These are phyloP conservation scores for Herpetomonas muscarum DNA, from an alignment of 208 protist genomes.

Conservation along the genomic window DNA sequence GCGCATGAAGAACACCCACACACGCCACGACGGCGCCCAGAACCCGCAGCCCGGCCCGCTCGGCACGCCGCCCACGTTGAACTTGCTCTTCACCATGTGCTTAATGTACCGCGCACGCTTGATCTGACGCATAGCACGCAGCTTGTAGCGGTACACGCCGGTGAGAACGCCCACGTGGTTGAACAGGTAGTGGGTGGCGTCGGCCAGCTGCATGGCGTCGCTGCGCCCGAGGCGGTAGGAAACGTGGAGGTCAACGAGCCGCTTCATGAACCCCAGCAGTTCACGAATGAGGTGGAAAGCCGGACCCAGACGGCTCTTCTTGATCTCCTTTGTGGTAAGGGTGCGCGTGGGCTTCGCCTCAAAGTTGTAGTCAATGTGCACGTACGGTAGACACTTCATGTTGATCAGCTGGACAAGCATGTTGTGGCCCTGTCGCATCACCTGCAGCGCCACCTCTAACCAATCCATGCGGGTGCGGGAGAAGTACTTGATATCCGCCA, in stretches of 20 bases:
- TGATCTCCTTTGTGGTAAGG: conserved; percentile 99
- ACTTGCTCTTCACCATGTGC: conserved; percentile 99
- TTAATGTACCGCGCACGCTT: conserved; percentile 99
- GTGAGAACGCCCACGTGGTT: conserved; percentile 99
- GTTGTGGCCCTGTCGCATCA: conserved; percentile 99
- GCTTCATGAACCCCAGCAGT: conserved; percentile 99
- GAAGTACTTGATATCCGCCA: conserved; percentile 99
- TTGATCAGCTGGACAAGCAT: conserved; percentile 99
- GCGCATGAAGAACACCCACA: conserved; percentile 99
- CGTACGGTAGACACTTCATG: conserved; percentile 99
- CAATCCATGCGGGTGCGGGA: conserved; percentile 99
- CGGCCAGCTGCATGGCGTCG: conserved; percentile 99
- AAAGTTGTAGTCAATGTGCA: conserved; percentile 99
- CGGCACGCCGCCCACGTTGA: conserved; percentile 98
- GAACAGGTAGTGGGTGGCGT: conserved; percentile 99
- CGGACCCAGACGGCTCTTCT: conserved; percentile 99
- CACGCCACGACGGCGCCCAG: conserved; percentile 99
- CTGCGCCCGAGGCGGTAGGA: conserved; percentile 99
- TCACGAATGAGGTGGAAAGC: conserved; percentile 99
- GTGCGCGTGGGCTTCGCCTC: conserved; percentile 99
- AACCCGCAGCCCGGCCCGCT: conserved; percentile 99
- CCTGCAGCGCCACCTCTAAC: conserved; percentile 99
- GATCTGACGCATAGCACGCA: conserved; percentile 99
- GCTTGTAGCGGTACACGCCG: conserved; percentile 99
- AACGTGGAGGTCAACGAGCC: conserved; percentile 99